Percentiles rank a stretch among this genome's conserved stretches.
phyloP scores from a whole-genome alignment of 139 green algal species.

The Edaphochlamys debaryana region DNA sequence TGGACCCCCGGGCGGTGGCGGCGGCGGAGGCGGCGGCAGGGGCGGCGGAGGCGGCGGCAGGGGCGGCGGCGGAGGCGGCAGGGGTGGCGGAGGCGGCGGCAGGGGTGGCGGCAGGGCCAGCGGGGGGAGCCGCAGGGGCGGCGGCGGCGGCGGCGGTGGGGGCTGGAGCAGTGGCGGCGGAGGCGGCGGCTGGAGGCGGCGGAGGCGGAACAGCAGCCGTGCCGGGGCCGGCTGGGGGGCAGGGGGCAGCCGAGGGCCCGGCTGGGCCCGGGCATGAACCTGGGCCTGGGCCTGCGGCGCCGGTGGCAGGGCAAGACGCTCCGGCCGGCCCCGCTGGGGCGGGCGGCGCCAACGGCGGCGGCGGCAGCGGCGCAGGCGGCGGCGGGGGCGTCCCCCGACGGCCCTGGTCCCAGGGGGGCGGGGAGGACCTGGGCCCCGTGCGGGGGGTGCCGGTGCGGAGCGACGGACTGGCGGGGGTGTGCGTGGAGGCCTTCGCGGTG shows the following conservation, averaged over 20 bases:
- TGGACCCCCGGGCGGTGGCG: slow-evolving; percentile 10
- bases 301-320: no score
- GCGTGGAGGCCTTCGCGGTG: slow-evolving; percentile 59
- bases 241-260: background rate
- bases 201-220: no score
- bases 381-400: no score
- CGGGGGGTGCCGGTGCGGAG: background rate
- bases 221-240: no score
- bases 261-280: background rate
- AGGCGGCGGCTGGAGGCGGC: background rate
- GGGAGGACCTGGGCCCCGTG: background rate
- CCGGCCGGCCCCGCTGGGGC: no score
- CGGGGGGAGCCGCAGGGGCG: background rate
- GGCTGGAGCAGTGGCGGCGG: background rate
- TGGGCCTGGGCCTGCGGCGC: no score
- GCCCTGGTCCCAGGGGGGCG: background rate
- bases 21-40: background rate
- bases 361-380: no score
- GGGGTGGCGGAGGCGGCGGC: background rate
- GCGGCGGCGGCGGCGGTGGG: background rate
- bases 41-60: background rate
- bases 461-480: slow-evolving; percentile 1
- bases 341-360: no score
- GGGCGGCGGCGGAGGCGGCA: background rate
- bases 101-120: background rate